Conservation (phyloP, 441 rosid genomes). For the Metrosideros polymorpha region DNA sequence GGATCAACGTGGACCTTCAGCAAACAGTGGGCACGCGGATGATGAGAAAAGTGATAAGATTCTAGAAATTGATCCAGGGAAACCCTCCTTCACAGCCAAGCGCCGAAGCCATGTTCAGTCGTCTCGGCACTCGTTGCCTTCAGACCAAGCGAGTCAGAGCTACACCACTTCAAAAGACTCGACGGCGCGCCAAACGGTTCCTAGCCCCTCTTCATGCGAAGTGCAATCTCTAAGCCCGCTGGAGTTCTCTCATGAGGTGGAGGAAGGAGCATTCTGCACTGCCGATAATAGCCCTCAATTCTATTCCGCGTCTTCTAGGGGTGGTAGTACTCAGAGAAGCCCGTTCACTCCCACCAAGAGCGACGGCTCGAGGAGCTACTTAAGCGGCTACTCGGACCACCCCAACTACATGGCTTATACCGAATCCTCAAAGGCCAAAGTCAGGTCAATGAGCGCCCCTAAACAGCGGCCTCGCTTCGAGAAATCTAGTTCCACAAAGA, state of each 20-base stretch:
- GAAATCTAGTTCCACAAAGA: slow-evolving; percentile 50
- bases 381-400: slow-evolving; percentile 41
- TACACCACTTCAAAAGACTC: slow-evolving; percentile 46
- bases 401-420: slow-evolving; percentile 95
- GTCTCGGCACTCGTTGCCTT: slow-evolving; percentile 17
- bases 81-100: slow-evolving; percentile 31
- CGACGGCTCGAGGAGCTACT: slow-evolving; percentile 44
- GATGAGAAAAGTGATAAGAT: slow-evolving; percentile 58
- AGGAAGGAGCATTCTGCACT: slow-evolving; percentile 39
- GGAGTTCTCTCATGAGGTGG: slow-evolving; percentile 31
- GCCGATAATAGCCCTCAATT: slow-evolving; percentile 74
- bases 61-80: slow-evolving; percentile 56
- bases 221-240: slow-evolving; percentile 38
- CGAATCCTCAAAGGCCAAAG: slow-evolving; percentile 79
- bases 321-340: slow-evolving; percentile 40
- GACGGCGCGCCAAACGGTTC: slow-evolving; percentile 22
- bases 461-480: slow-evolving; percentile 68
- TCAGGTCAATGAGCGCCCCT: slow-evolving; percentile 74
- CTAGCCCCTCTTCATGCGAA: slow-evolving; percentile 48
- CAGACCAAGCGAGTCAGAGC: slow-evolving; percentile 32
- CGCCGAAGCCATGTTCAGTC: slow-evolving; percentile 41
- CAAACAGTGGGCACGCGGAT: slow-evolving; percentile 11
- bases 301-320: slow-evolving; percentile 55
- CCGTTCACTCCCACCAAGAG: slow-evolving; percentile 65
- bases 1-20: slow-evolving; percentile 19